Evolutionary conservation across 2,329 filamentous ascomycete species (phyloP).

Genomic region (Colletotrichum chlorophyti): DNA sequence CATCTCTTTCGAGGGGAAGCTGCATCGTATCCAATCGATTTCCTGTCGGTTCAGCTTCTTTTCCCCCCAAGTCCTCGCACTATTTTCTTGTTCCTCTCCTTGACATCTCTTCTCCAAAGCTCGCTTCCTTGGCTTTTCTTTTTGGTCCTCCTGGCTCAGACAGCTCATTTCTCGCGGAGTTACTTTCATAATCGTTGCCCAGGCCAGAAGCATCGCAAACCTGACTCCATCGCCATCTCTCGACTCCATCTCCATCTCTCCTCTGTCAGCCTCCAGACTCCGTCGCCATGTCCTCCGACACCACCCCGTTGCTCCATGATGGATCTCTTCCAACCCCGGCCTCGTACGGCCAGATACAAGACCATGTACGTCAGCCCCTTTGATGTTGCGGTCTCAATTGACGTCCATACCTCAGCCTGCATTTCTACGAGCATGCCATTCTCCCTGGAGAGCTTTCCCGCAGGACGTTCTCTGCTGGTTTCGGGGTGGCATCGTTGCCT

Average conservation of each 20-base stretch:
- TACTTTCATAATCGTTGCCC: not conserved
- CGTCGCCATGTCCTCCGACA: conserved; percentile 22
- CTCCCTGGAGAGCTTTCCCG: conserved; percentile 54
- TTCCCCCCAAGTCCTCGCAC: no score
- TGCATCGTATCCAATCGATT: no score
- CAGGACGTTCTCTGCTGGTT: conserved; percentile 53
- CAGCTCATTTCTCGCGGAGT: not conserved
- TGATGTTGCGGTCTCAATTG: conserved; percentile 7
- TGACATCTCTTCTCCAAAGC: not conserved
- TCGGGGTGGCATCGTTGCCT: conserved; percentile 49
- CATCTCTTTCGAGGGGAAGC: no score
- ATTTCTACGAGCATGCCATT: conserved; percentile 58
- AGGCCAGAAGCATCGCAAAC: not conserved
- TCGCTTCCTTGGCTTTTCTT: not conserved
- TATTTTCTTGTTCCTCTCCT: not conserved
- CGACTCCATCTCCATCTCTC: conserved; percentile 7
- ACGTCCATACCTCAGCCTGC: conserved; percentile 47
- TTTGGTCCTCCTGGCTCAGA: not conserved
- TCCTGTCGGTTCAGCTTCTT: no score
- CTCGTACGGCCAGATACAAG: conserved; percentile 28
- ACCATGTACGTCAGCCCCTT: conserved; percentile 37
- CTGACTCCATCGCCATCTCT: not conserved
- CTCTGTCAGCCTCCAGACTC: not conserved
- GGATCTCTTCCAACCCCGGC: conserved; percentile 27
- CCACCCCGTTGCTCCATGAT: conserved; percentile 30